Base-by-base conservation (phyloP, 129 eudicot species). In the Flaveria brownii region DNA sequence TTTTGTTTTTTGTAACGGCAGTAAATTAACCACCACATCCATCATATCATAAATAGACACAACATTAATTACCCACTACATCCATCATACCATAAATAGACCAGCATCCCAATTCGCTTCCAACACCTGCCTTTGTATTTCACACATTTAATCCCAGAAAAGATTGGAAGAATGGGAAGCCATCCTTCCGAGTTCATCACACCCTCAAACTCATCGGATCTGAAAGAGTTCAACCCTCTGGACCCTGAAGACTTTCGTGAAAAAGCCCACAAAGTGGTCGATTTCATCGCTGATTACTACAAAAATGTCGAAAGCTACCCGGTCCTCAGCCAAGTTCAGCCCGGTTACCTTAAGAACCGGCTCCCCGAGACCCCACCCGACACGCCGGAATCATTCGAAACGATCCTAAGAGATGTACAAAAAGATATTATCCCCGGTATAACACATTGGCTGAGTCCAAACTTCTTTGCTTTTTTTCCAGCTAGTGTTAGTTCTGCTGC, bases 381-480 rank as follows among this genome's bases (percentile, higher is more conserved):
- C 41, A 55, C 55, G 0, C 86, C 86, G 0, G 86, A 85, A 71
- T 66, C 86, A 14, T 79, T 85, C 28, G 80, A 82, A 1, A 26
- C 41, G 0, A 82, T 85, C 69, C 46, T 82, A 30, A 13, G 4
- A 18, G 89, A 85, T 43, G 73, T 85, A 3, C 33, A 75, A 13
- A 70, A 64, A 0, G 57, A 78, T 30, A 85, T 85, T 0, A 57
- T 82, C 20, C 89, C 89, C 10, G 89, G 83, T 2, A 82, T 85
- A 63, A 86, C 86, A 6, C 89, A 86, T 76, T 86, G 85, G 86
- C 55, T 46, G 13, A 85, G 84, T 76, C 86, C 86, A 0, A 79
- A 82, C 49, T 85, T 78, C 75, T 86, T 86, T 52, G 89, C 89
- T 2, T 86, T 42, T 36, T 82, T 86, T 72, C 89, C 89, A 0